phyloP scores from a whole-genome alignment of 805 yeast genomes.

The Sugiyamaella marilandica region DNA sequence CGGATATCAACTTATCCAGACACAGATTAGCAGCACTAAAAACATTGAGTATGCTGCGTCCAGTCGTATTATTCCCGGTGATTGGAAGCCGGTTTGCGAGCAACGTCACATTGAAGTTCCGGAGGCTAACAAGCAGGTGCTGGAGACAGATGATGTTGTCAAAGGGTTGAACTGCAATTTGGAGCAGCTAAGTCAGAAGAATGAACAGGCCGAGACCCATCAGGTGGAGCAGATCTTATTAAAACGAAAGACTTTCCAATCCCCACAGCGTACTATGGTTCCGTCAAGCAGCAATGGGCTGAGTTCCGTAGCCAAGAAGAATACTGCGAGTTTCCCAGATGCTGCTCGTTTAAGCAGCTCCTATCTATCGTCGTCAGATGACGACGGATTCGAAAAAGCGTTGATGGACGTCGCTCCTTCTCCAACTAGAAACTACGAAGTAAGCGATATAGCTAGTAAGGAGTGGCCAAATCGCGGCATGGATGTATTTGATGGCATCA shows the following conservation, averaged over 20 bases:
- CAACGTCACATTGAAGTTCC: constrained; percentile 61
- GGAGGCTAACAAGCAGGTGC: constrained; percentile 51
- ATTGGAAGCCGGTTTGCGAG: constrained; percentile 52
- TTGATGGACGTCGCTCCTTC: background rate
- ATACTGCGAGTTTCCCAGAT: no score
- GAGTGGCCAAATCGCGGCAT: background rate
- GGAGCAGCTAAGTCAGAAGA: background rate
- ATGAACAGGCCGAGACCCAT: background rate
- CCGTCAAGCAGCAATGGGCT: background rate
- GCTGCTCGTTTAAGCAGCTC: background rate
- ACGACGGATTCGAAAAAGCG: background rate
- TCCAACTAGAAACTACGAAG: background rate
- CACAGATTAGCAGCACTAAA: constrained; percentile 41
- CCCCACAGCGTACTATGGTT: background rate
- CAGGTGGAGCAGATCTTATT: background rate
- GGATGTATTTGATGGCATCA: background rate
- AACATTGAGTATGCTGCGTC: constrained; percentile 38
- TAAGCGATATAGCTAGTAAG: no score
- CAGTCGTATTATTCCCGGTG: constrained; percentile 66
- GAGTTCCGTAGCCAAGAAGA: background rate
- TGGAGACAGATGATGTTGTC: constrained; percentile 14
- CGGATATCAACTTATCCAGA: constrained; percentile 75
- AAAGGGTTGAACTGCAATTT: constrained; percentile 3
- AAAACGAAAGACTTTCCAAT: background rate
- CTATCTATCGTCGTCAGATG: background rate